Base-by-base conservation (phyloP, 192 early-diverging fungal genomes). In the Coemansia sp. region DNA sequence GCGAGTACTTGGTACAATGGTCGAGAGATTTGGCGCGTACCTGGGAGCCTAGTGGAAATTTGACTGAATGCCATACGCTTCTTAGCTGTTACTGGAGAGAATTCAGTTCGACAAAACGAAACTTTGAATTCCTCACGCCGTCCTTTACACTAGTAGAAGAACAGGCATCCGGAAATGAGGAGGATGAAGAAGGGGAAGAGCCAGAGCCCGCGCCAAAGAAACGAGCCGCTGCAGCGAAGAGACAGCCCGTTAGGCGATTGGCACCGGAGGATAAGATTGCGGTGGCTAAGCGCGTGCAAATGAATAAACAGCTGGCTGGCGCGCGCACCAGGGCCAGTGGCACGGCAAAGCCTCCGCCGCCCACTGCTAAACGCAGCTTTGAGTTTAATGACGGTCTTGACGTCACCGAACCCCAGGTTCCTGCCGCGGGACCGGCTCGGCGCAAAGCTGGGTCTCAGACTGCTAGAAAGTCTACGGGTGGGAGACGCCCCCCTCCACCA, bases 1-100 rank as follows among this genome's bases (percentile, higher is more conserved):
- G 67, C 45, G 70, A 78, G 38, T 78, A 78, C 23, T 31, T 69
- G 38, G 70, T 78, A 1, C 67, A 73, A 26, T 78, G 76, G 76
- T 4, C 76, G 14, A 59, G 56, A 33, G 76, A 73, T 63, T 35
- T 62, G 36, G 55, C 33, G 7, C 39, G 63, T 20, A 78, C 70
- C 9, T 78, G 76, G 76, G 76, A 78, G 60, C 53, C 59, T 1
- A 20, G 26, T 34, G 10, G 0, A 3, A 72, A 56, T 34, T 65
- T 78, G 20, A 24, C 21, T 18, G 61, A 66, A 3, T 70, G 70
- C 56, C 53, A 56, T 9, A 37, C 69, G 23, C 10, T 39, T 14
- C 60, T 78, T 3, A 39, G 59, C 7, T 13, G 23, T 0, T 77
- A 77, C 35, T 71, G 74, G 74, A 61, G 69, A 14, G 51, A 55